phyloP scores from a whole-genome alignment of 2,329 filamentous ascomycete genomes.

The Apiospora rasikravindrae region DNA sequence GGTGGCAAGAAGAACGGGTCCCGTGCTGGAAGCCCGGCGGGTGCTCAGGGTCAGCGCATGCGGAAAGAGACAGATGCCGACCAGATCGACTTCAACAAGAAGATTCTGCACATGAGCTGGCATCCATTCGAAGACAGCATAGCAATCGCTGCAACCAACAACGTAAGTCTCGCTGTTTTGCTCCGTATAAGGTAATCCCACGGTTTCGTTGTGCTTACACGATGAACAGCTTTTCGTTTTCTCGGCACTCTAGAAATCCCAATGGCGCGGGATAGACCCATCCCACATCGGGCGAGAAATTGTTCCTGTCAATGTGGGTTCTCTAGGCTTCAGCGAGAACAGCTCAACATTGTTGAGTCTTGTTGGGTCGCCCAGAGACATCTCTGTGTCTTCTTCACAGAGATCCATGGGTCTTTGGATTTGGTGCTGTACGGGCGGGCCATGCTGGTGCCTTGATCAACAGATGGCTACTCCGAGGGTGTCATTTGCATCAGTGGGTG shows the following conservation, averaged over 20 bases:
- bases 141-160: conserved; percentile 98
- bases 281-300: not conserved
- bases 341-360: not conserved
- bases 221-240: conserved; percentile 72
- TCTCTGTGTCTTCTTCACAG: conserved; percentile 6
- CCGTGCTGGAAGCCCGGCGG: conserved; percentile 84
- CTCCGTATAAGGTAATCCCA: not conserved
- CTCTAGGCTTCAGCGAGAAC: not conserved
- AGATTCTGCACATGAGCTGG: conserved; percentile 99
- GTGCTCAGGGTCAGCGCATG: conserved; percentile 89
- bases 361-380: conserved; percentile 5
- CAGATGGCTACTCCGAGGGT: conserved; percentile 1
- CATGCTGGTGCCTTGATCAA: not conserved
- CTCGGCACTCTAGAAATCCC: conserved; percentile 67
- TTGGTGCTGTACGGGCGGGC: conserved; percentile 15
- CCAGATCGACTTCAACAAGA: conserved; percentile 99
- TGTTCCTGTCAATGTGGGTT: not conserved
- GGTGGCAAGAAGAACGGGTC: conserved; percentile 87
- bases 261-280: conserved; percentile 1
- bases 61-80: conserved; percentile 98
- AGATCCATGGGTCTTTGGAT: conserved; percentile 16
- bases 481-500: conserved; percentile 2
- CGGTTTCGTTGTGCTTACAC: conserved; percentile 34
- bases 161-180: conserved; percentile 68
- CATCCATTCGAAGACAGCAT: conserved; percentile 99